A percentile compares a stretch with the other conserved stretches of the same genome.
Conservation (phyloP, 2,329 filamentous ascomycete genomes). For the Exophiala sideris region DNA sequence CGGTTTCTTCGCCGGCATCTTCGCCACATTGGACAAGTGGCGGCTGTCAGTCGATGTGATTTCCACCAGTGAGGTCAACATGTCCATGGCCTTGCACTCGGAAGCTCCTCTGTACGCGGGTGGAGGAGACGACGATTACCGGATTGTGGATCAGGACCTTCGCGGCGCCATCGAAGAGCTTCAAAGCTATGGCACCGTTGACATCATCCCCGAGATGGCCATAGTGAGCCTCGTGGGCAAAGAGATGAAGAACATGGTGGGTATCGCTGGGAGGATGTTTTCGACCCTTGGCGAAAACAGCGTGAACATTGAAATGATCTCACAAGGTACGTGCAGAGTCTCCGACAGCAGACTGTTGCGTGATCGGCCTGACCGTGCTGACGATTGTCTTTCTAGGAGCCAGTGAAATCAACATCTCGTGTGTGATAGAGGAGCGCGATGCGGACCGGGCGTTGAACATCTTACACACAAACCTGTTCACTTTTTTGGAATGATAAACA, state of each 20-base stretch:
- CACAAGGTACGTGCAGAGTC: slow-evolving; percentile 66
- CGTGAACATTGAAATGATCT: slow-evolving; percentile 99
- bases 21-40: slow-evolving; percentile 82
- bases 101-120: slow-evolving; percentile 57
- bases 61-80: slow-evolving; percentile 92
- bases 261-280: slow-evolving; percentile 92
- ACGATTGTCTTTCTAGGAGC: slow-evolving; percentile 60
- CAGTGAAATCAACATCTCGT: slow-evolving; percentile 98
- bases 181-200: slow-evolving; percentile 79
- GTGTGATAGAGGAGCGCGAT: slow-evolving; percentile 88
- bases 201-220: slow-evolving; percentile 86
- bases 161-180: slow-evolving; percentile 67
- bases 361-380: slow-evolving; percentile 5
- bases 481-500: slow-evolving; percentile 70
- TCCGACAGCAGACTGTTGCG: neutral
- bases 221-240: slow-evolving; percentile 92
- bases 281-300: slow-evolving; percentile 87
- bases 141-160: slow-evolving; percentile 61
- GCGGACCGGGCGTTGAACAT: slow-evolving; percentile 93
- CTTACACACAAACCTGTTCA: slow-evolving; percentile 93
- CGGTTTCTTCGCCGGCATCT: slow-evolving; percentile 92
- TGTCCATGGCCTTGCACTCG: slow-evolving; percentile 92
- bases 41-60: slow-evolving; percentile 92
- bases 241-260: slow-evolving; percentile 97
- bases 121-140: slow-evolving; percentile 45